Percentiles rank a stretch among this genome's conserved stretches.
Conservation (phyloP, 1,284 basidiomycete species). For the Sporisorium sorghi region DNA sequence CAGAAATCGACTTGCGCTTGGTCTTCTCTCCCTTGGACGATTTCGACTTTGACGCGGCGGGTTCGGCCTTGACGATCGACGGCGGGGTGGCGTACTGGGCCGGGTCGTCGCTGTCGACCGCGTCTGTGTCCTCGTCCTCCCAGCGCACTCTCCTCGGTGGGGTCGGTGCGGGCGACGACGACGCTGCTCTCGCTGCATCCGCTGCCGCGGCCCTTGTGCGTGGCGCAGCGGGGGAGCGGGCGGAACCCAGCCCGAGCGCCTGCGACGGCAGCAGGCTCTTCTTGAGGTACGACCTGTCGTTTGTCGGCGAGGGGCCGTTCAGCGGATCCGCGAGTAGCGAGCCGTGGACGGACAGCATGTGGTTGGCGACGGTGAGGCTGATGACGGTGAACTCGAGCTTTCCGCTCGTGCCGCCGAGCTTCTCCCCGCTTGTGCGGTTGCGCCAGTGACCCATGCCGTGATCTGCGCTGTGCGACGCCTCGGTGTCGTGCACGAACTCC, state of each 20-base stretch:
- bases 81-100: slow-evolving; percentile 14
- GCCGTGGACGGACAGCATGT: slow-evolving; percentile 92
- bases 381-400: slow-evolving; percentile 88
- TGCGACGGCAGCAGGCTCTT: slow-evolving; percentile 44
- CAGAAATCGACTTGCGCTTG: slow-evolving; percentile 29
- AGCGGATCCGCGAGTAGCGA: slow-evolving; percentile 89
- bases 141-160: slow-evolving; percentile 38
- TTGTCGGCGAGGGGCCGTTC: slow-evolving; percentile 70
- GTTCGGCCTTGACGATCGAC: slow-evolving; percentile 14
- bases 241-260: slow-evolving; percentile 25
- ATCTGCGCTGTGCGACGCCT: slow-evolving; percentile 38
- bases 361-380: slow-evolving; percentile 90
- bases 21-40: slow-evolving; percentile 2
- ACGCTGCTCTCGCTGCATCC: not conserved
- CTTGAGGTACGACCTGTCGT: slow-evolving; percentile 44
- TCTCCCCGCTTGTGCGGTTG: slow-evolving; percentile 77
- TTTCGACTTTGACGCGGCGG: not conserved
- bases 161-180: not conserved
- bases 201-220: too few species aligned
- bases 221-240: not conserved
- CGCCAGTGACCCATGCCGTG: slow-evolving; percentile 80
- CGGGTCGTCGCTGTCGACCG: slow-evolving; percentile 15
- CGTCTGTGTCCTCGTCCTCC: slow-evolving; percentile 31
- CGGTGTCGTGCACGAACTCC: slow-evolving; percentile 82
- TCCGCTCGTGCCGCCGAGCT: slow-evolving; percentile 79